phyloP scores from a whole-genome alignment of 2,329 filamentous ascomycete genomes.

The Paraphoma sp. region DNA sequence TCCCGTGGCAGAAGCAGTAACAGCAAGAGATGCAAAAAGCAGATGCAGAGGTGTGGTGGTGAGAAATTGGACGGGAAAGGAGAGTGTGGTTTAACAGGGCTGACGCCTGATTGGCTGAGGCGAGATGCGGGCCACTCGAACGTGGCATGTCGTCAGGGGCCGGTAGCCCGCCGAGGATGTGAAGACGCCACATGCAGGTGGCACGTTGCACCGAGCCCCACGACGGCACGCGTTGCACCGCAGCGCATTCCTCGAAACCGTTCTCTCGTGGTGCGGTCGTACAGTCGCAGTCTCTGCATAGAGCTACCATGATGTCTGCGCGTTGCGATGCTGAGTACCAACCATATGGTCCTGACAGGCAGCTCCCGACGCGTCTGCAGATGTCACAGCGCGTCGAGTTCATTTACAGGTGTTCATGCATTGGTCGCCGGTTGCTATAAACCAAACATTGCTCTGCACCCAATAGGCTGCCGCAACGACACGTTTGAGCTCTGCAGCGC shows the following conservation, averaged over 20 bases:
- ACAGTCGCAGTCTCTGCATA: not conserved
- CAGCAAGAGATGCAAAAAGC: conserved; percentile 28
- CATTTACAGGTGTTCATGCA: conserved; percentile 15
- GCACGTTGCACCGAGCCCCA: not conserved
- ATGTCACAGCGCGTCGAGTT: conserved; percentile 16
- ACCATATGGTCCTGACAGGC: not conserved
- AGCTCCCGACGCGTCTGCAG: not conserved
- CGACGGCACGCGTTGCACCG: conserved; percentile 9
- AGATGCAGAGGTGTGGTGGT: conserved; percentile 20
- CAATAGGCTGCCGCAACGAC: conserved; percentile 13
- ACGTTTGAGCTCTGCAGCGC: not conserved
- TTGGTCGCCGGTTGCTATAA: conserved; percentile 3
- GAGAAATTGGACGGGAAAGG: conserved; percentile 7
- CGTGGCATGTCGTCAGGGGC: conserved; percentile 11
- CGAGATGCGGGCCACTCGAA: conserved; percentile 7
- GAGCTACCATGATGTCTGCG: too few species aligned
- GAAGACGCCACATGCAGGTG: not conserved
- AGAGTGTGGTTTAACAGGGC: conserved; percentile 2
- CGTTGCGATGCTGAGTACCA: not conserved
- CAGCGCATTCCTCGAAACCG: conserved; percentile 5
- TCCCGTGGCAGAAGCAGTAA: conserved; percentile 39
- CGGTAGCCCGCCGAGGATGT: not conserved
- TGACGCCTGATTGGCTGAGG: conserved; percentile 23
- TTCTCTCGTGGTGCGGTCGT: not conserved
- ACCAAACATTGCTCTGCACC: conserved; percentile 2